These are phyloP conservation scores for Dalechampia spathulata DNA, from an alignment of 441 rosid species.

Conservation along the genomic window DNA sequence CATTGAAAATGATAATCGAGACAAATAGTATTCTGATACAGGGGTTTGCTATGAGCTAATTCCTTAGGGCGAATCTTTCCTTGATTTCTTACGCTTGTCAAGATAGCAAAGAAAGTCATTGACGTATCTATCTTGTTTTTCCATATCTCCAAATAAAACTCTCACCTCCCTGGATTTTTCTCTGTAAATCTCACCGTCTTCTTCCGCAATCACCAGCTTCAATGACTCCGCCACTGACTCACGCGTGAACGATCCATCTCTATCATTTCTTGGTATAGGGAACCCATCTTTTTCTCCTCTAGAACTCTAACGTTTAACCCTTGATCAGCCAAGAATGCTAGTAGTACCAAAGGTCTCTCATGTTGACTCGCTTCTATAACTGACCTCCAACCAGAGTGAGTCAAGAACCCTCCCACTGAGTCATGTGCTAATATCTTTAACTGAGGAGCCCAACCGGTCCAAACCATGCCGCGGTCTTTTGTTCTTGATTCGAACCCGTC, in stretches of 20 bases:
- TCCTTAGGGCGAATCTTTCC: too few relatives aligned
- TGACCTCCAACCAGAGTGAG: constrained; percentile 19
- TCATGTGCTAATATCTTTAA: constrained; percentile 14
- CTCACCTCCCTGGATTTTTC: constrained; percentile 18
- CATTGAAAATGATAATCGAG: too few relatives aligned
- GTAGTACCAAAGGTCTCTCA: constrained; percentile 9
- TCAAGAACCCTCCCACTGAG: constrained; percentile 19
- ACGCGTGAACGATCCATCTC: constrained; percentile 14
- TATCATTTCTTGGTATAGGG: constrained; percentile 14
- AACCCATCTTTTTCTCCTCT: constrained; percentile 15
- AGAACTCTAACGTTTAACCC: constrained; percentile 16
- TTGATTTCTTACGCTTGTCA: too few relatives aligned
- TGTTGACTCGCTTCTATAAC: constrained; percentile 15
- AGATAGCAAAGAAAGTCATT: too few relatives aligned
- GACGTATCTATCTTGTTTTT: not conserved
- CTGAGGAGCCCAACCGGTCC: constrained; percentile 22
- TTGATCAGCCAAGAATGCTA: constrained; percentile 19
- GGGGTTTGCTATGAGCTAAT: too few relatives aligned
- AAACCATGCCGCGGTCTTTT: constrained; percentile 13
- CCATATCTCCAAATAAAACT: constrained; percentile 9
- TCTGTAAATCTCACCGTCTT: constrained; percentile 16
- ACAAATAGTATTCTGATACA: too few relatives aligned
- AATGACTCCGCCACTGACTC: constrained; percentile 19
- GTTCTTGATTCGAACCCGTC: constrained; percentile 16
- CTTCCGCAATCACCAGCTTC: constrained; percentile 15